Evolutionary conservation across 2,329 filamentous ascomycete species (phyloP), one percentile per base, ranked within the genome.

Genomic region (Botrytis medusae): DNA sequence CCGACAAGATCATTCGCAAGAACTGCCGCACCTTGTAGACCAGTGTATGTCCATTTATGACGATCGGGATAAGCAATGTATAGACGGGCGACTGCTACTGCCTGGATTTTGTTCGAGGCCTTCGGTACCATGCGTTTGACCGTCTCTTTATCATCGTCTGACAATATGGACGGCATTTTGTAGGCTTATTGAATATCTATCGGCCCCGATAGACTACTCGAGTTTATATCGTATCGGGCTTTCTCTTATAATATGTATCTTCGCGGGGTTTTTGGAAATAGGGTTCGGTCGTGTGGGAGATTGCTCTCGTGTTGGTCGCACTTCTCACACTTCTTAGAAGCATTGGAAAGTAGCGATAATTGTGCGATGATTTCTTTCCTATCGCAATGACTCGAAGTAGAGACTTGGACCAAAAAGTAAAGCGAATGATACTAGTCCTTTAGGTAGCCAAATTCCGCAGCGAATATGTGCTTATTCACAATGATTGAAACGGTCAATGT

Each of bases 51-150:
- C 96, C 96, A 99, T 94, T 87, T 90, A 76, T 90, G 88, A 76
- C 88, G 88, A 84, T 96, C 90, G 20, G 96, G 96, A 81, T 97
- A 93, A 79, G 95, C 95, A 81, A 98, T 90, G 84, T 98, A 98
- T 78, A 99, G 91, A 81, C 92, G 92, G 75, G 94, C 95, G 78
- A 98, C 95, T 74, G 93, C 96, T 77, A 97, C 95, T 75, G 95
- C 94, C 77, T 97, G 93, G 83, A 99, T 98, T 87, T 98, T 98
- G 90, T 98, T 99, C 80, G 91, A 91, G 76, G 94, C 90, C 83
- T 97, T 98, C 75, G 96, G 95, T 72, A 99, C 93, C 79, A 92
- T 92, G 82, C 96, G 92, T 86, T 97, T 97, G 84, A 99, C 95
- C 75, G 91, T 97, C 85, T 97, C 93, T 87, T 97, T 98, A 86